Base-by-base conservation (phyloP, 768 basidiomycete genomes). In the Epithele typhae region DNA sequence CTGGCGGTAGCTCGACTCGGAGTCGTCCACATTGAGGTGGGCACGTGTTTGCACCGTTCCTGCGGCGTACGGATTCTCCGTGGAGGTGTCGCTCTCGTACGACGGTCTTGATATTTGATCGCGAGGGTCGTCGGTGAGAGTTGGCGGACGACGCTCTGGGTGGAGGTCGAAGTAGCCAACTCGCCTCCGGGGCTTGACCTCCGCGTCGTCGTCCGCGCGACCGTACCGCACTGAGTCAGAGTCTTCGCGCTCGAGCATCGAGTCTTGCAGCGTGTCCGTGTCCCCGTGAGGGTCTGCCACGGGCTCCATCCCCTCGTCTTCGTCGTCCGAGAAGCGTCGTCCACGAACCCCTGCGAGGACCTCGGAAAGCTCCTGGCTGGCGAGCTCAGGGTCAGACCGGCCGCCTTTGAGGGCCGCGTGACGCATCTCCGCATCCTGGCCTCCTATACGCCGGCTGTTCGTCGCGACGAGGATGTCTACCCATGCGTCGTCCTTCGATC, bases 391-490 rank as follows among this genome's bases (percentile, higher is more conserved):
- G 55, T 89, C 87, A 10, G 59, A 70, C 57, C 68, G 67, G 46
- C 40, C 56, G 40, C 56, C 61, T 56, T 43, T 56, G 1, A 54
- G 43, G 17, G 44, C 42, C 18, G 8, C 9, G 27, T 47, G 48
- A 5, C 60, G 56, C 50, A 64, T 24, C 30, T 73, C 71, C 4
- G 68, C 78, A 39, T 83, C 83, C 60, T 84, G 83, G 6, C 71
- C 75, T 1, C 60, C 74, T 59, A 83, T 63, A 34, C 81, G 64
- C 34, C 81, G 66, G 27, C 55, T 63, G 53, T 76, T 77, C 12
- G 62, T 76, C 36, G 79, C 81, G 2, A 92, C 87, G 9, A 91
- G 66, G 34, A 92, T 92, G 64, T 92, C 90, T 34, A 92, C 87
- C 88, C 90, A 91, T 4, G 87, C 87, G 58, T 92, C 90, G 41